Percentiles rank a stretch among this genome's conserved stretches.
Evolutionary conservation across 257 asterid genomes (phyloP).

Genomic region (Agastache rugosa): DNA sequence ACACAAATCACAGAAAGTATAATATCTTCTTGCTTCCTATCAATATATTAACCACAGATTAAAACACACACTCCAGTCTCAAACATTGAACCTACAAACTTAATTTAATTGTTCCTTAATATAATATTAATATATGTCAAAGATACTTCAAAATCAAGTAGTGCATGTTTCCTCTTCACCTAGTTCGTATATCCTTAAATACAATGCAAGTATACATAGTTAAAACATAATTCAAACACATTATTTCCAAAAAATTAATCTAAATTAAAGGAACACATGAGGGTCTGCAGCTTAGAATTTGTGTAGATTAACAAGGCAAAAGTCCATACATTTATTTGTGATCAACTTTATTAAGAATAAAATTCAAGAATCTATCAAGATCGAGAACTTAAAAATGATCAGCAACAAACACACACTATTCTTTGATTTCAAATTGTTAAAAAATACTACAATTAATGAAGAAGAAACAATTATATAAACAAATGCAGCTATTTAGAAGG

Average conservation of each 20-base stretch:
- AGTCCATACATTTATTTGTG: no score
- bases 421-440: neutral
- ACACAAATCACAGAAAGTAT: neutral
- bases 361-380: neutral
- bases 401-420: neutral
- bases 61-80: neutral
- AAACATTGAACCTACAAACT: slow-evolving; percentile 25
- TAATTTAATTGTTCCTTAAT: neutral
- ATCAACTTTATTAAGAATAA: neutral
- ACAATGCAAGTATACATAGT: neutral
- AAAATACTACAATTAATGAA: neutral
- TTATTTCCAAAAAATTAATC: neutral
- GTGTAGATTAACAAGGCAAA: neutral
- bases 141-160: neutral
- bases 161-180: neutral
- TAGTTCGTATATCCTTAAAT: neutral
- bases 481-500: neutral
- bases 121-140: neutral
- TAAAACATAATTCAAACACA: neutral
- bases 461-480: neutral
- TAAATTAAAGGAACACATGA: neutral
- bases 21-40: slow-evolving; percentile 25
- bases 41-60: neutral
- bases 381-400: neutral
- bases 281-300: neutral